Evolutionary conservation across 768 basidiomycete genomes (phyloP), one percentile per base, ranked within the genome.

Genomic region (Butyriboletus loyo): DNA sequence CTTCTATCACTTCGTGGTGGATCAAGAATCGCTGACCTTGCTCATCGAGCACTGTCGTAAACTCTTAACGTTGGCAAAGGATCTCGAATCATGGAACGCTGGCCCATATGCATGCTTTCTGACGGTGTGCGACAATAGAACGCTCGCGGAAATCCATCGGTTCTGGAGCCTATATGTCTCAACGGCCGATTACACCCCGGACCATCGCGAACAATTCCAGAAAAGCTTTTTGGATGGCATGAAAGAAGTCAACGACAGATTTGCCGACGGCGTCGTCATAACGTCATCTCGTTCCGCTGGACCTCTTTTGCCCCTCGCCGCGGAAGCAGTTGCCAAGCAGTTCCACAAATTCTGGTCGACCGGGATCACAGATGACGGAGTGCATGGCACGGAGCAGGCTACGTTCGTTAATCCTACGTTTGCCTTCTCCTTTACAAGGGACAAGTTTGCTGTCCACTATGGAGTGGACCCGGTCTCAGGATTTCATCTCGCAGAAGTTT

Each of bases 401-500:
- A 58, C 58, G 17, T 34, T 46, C 39, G 53, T 66, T 39, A 69
- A 72, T 19, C 68, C 68, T 1, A 72, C 68, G 10, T 70, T 69
- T 11, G 58, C 54, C 1, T 69, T 65, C 27, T 70, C 68, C 21
- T 13, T 39, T 14, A 46, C 57, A 2, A 52, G 60, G 17, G 60
- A 68, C 0, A 41, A 52, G 42, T 68, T 66, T 8, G 42, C 62
- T 19, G 58, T 68, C 3, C 70, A 68, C 35, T 72, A 66, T 42
- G 70, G 61, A 17, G 55, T 49, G 8, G 70, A 69, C 46, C 64
- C 68, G 11, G 47, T 70, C 4, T 49, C 55, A 3, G 69, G 68
- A 27, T 69, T 72, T 40, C 68, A 70, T 54, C 60, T 68, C 14
- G 70, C 66, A n/a, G 66, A 70, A 34, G 37, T 47, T 13, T 50